A percentile compares a stretch with the other conserved stretches of the same genome.
Conservation (phyloP, 148 eudicot species). For the Spergularia marina region DNA sequence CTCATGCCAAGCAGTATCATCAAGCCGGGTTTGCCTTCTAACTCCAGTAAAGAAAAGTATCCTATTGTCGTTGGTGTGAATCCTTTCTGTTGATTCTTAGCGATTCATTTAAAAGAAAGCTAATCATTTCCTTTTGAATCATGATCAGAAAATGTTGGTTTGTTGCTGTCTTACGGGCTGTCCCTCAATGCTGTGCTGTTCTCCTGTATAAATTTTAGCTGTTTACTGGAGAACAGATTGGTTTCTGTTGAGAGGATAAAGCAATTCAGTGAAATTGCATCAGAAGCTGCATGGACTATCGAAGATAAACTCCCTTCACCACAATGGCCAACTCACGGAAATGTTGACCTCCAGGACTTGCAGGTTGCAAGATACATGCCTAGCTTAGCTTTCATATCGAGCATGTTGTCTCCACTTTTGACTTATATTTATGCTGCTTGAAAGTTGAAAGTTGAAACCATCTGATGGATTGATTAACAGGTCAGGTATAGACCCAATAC, state of each 20-base stretch:
- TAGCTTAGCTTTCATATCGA: neutral
- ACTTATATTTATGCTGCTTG: neutral
- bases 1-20: slow-evolving; percentile 76
- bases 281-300: slow-evolving; percentile 82
- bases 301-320: slow-evolving; percentile 59
- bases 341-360: slow-evolving; percentile 62
- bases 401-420: neutral
- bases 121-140: neutral
- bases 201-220: slow-evolving; percentile 66
- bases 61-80: neutral
- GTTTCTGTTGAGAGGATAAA: slow-evolving; percentile 94
- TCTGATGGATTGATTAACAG: slow-evolving; percentile 34
- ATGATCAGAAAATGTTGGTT: slow-evolving; percentile 73
- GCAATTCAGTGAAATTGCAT: slow-evolving; percentile 69
- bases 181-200: slow-evolving; percentile 72
- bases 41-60: neutral
- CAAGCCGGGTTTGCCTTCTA: slow-evolving; percentile 58
- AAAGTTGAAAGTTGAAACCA: no score
- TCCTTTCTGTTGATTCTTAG: neutral
- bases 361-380: slow-evolving; percentile 39
- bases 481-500: slow-evolving; percentile 83
- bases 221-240: slow-evolving; percentile 87
- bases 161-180: slow-evolving; percentile 82
- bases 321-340: slow-evolving; percentile 74
- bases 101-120: neutral